Conservation (phyloP, 1,284 basidiomycete species). For the Cutaneotrichosporon sp. region DNA sequence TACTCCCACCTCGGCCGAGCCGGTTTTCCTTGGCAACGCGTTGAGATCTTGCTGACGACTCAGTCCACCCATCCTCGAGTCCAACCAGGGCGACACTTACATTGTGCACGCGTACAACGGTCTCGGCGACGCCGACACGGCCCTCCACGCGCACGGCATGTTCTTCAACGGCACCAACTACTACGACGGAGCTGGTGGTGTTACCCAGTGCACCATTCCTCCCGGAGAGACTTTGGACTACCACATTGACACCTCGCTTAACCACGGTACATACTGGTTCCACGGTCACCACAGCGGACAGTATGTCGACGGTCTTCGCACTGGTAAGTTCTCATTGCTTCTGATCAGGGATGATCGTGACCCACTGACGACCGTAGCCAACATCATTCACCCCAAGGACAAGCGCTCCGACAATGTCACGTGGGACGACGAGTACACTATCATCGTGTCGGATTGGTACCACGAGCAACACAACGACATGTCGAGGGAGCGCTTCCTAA, state of each 20-base stretch:
- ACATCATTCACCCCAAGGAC: slow-evolving; percentile 64
- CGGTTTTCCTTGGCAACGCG: no score
- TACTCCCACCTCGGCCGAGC: no score
- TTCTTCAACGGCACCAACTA: slow-evolving; percentile 80
- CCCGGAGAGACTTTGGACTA: slow-evolving; percentile 70
- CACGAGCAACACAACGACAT: slow-evolving; percentile 63
- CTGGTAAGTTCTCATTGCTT: neutral
- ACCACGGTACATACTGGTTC: slow-evolving; percentile 78
- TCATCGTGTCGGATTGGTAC: slow-evolving; percentile 76
- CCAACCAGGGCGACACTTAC: slow-evolving; percentile 62
- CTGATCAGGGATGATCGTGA: no score
- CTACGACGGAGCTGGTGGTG: slow-evolving; percentile 78
- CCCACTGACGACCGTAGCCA: slow-evolving; percentile 36
- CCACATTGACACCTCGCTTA: slow-evolving; percentile 59
- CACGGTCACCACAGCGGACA: slow-evolving; percentile 66
- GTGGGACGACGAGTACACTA: slow-evolving; percentile 89
- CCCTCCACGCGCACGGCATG: slow-evolving; percentile 81
- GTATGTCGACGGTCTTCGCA: slow-evolving; percentile 60
- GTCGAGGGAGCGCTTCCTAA: slow-evolving; percentile 68
- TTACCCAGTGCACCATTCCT: slow-evolving; percentile 86
- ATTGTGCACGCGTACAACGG: slow-evolving; percentile 67
- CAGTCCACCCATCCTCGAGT: slow-evolving; percentile 72
- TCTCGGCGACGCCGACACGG: slow-evolving; percentile 56
- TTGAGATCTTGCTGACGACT: slow-evolving; percentile 8
- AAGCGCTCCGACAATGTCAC: slow-evolving; percentile 50